Evolutionary conservation across 2,329 filamentous ascomycete genomes (phyloP).

Genomic region (Alternaria burnsii): DNA sequence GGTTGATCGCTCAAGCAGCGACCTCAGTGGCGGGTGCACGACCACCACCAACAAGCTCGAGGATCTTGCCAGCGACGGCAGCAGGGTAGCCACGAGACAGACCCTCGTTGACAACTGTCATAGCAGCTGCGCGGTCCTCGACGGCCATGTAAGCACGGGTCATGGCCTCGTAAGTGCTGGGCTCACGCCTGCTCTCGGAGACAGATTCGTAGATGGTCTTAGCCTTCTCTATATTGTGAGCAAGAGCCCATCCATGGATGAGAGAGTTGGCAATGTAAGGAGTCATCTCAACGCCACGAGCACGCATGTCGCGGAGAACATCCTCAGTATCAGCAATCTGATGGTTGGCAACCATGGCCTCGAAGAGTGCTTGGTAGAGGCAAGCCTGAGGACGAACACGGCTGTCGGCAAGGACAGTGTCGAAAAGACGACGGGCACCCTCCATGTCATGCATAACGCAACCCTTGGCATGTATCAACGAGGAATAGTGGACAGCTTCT

Average conservation of each 20-base stretch:
- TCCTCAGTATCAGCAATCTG: constrained; percentile 74
- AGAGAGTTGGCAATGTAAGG: constrained; percentile 98
- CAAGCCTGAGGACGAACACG: constrained; percentile 79
- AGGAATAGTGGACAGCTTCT: constrained; percentile 94
- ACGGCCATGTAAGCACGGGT: constrained; percentile 88
- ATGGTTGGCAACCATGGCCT: constrained; percentile 96
- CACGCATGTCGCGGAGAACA: constrained; percentile 78
- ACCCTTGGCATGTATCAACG: constrained; percentile 93
- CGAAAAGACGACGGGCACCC: constrained; percentile 82
- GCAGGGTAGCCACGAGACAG: constrained; percentile 87
- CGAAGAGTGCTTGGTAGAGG: constrained; percentile 95
- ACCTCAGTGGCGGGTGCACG: constrained; percentile 33
- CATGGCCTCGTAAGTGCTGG: constrained; percentile 99
- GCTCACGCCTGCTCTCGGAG: constrained; percentile 80
- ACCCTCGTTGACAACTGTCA: constrained; percentile 87
- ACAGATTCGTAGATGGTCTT: constrained; percentile 82
- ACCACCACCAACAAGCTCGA: constrained; percentile 74
- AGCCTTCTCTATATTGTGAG: constrained; percentile 81
- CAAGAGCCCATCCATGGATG: constrained; percentile 94
- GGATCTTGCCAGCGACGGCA: constrained; percentile 91
- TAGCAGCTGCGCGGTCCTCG: constrained; percentile 79
- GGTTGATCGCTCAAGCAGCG: constrained; percentile 18
- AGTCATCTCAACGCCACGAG: constrained; percentile 80
- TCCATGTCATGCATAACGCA: constrained; percentile 92
- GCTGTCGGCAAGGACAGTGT: constrained; percentile 75